Evolutionary conservation across 306 rosid genomes (phyloP).

Genomic region (Trifolium subterraneum): DNA sequence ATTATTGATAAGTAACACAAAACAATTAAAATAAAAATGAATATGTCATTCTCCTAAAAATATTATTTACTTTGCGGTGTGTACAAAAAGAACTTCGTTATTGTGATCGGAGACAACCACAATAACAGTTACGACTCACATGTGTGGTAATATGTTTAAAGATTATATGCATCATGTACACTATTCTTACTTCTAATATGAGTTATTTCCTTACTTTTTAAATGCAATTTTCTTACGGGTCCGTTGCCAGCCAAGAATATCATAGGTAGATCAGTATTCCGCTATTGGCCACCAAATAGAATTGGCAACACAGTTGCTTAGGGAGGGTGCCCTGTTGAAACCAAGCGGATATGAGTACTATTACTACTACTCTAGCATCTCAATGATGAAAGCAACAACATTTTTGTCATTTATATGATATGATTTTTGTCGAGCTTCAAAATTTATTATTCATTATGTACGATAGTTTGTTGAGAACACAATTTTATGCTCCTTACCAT

Average conservation of each 20-base stretch:
- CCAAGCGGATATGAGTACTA: slow-evolving; percentile 44
- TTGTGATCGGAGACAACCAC: slow-evolving; percentile 99
- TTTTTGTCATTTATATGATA: slow-evolving; percentile 16
- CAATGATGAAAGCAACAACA: slow-evolving; percentile 37
- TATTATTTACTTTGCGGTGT: slow-evolving; percentile 53
- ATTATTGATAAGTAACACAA: neutral
- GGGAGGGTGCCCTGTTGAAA: slow-evolving; percentile 67
- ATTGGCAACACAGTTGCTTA: slow-evolving; percentile 70
- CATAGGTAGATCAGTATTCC: slow-evolving; percentile 85
- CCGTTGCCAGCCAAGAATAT: slow-evolving; percentile 92
- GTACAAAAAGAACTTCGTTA: slow-evolving; percentile 85
- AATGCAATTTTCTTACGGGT: slow-evolving; percentile 68
- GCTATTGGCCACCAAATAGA: slow-evolving; percentile 96
- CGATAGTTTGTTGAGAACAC: neutral
- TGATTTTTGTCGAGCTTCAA: neutral
- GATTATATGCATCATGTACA: slow-evolving; percentile 12
- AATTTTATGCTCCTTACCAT: neutral
- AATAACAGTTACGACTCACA: slow-evolving; percentile 98
- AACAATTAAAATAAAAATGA: neutral
- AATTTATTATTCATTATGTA: neutral
- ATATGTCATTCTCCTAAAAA: neutral
- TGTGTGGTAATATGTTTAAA: slow-evolving; percentile 70
- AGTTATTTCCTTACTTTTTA: slow-evolving; percentile 27
- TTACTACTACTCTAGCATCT: slow-evolving; percentile 36
- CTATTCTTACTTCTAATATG: slow-evolving; percentile 3